Percentiles rank a stretch among this genome's conserved stretches.
Conservation (phyloP, 192 early-diverging fungal genomes). For the Coemansia sp. region DNA sequence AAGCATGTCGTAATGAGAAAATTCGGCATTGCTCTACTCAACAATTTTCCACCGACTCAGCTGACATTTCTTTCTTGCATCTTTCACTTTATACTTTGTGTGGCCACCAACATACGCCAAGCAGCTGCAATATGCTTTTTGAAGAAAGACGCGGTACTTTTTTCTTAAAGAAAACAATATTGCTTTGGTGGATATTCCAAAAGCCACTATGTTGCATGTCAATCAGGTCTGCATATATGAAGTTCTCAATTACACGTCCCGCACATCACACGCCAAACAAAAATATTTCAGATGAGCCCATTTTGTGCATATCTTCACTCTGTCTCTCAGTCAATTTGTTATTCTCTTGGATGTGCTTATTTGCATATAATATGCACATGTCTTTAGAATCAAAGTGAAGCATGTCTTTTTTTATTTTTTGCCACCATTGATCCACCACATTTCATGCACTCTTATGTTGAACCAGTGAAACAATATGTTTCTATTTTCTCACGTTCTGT, state of each 20-base stretch:
- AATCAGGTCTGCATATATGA: slow-evolving; percentile 39
- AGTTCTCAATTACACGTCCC: slow-evolving; percentile 17
- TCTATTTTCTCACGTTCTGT: neutral
- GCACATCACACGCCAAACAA: neutral
- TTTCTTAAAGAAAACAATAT: neutral
- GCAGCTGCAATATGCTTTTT: neutral
- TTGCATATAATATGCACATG: neutral
- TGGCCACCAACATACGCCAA: neutral
- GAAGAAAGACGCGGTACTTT: neutral
- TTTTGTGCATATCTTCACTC: neutral
- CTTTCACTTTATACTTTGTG: neutral
- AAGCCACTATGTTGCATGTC: neutral
- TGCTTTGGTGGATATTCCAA: neutral
- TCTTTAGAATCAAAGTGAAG: neutral
- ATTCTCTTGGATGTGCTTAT: neutral
- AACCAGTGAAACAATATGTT: neutral
- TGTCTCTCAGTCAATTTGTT: neutral
- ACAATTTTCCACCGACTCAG: neutral
- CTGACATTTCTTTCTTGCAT: neutral
- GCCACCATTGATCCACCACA: no score
- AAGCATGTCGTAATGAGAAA: neutral
- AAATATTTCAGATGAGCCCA: neutral
- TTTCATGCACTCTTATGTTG: neutral
- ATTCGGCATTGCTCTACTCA: neutral
- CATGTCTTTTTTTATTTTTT: no score